Base-by-base conservation (phyloP, 164 flowering plant species). In the Dillenia suffruticosa region DNA sequence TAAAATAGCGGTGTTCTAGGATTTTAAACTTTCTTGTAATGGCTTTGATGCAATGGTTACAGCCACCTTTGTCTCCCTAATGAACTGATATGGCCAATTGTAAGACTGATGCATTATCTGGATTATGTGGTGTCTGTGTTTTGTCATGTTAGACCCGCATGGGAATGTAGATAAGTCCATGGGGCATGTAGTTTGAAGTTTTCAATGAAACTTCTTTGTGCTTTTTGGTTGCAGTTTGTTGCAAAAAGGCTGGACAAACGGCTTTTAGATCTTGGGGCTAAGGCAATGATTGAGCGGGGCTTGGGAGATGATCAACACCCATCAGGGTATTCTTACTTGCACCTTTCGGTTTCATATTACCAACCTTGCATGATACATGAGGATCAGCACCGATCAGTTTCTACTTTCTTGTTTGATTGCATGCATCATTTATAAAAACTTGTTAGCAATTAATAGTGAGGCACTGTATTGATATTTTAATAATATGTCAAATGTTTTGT, bases 251-350 rank as follows among this genome's bases (percentile, higher is more conserved):
- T 94, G 49, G 97, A 94, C 69, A 89, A 83, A 72, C 84, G 97
- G 60, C 87, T 94, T 59, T 72, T 72, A 46, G 87, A 83, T 75
- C 93, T 89, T 73, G 99, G 99, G 50, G 97, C 85, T 54, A 67
- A 54, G 46, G 72, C 89, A 44, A 76, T 94, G 48, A 52, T 89
- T 68, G 96, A 85, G 68, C 88, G 73, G 80, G 96, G 99, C 60
- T 79, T 94, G 58, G 99, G 99, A 57, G 97, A 94, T 80, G 99
- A 94, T 74, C 99, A 91, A 63, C 97, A 94, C 62, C 88, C 87
- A 59, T 89, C 96, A 58, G 97, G 99, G 99, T 94, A 89, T 67
- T 68, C 0, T 72, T 55, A 19, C 22, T 19, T 55, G 11, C 19
- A 16, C 50, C 49, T 45, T 43, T 46, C 12, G 9, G 15, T 40